A percentile compares a stretch with the other conserved stretches of the same genome.
Evolutionary conservation across 116 monocot genomes (phyloP).

Genomic region (Posidonia oceanica): DNA sequence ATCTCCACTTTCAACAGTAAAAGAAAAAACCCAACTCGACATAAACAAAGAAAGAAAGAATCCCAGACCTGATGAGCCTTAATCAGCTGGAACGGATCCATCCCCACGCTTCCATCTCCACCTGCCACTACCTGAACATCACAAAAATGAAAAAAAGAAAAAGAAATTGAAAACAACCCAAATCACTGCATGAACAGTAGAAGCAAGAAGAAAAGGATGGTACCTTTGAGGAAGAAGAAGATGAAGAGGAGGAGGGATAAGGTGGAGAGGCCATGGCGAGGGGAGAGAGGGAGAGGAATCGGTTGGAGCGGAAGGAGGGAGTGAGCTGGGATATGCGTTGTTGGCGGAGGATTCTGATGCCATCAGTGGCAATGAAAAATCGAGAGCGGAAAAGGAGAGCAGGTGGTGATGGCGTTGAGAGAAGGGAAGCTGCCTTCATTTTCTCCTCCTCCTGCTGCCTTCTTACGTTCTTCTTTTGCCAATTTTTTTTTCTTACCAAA

Average conservation of each 20-base stretch:
- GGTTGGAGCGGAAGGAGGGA: neutral
- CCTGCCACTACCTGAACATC: conserved; percentile 8
- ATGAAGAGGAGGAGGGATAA: neutral
- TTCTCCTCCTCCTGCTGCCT: neutral
- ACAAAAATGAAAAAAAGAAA: neutral
- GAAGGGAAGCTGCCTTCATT: conserved; percentile 1
- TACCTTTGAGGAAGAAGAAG: neutral
- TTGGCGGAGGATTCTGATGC: no score
- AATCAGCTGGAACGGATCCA: conserved; percentile 8
- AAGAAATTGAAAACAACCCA: no score
- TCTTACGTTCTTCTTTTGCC: neutral
- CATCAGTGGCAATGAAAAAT: no score
- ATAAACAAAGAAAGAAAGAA: neutral
- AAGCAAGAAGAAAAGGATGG: neutral
- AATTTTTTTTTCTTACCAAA: no score
- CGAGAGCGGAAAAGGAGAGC: no score
- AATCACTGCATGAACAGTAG: neutral
- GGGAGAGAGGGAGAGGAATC: neutral
- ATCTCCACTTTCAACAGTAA: neutral
- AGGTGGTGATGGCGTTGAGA: neutral
- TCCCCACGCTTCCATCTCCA: neutral
- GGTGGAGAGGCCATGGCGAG: conserved; percentile 5
- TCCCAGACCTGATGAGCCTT: conserved; percentile 17
- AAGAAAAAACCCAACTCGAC: neutral
- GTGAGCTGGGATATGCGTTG: no score